A percentile compares a stretch with the other conserved stretches of the same genome.
These are phyloP conservation scores for Botryosphaeria dothidea DNA, from an alignment of 2,329 filamentous ascomycete species.

Conservation along the genomic window DNA sequence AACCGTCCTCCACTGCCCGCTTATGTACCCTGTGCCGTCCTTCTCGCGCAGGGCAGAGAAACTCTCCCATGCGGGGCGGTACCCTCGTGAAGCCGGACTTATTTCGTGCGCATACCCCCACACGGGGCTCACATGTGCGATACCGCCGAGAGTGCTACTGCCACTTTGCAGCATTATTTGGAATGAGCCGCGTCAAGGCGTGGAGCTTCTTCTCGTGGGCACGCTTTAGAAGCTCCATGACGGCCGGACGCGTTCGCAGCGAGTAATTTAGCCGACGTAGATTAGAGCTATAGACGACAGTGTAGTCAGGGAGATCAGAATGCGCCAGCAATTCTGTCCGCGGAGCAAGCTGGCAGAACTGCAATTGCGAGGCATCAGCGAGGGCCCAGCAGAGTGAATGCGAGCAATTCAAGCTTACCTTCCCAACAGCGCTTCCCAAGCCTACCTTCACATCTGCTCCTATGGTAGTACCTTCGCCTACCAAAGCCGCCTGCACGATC, in stretches of 20 bases:
- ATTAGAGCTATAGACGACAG: slow-evolving; percentile 44
- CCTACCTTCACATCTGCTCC: slow-evolving; percentile 36
- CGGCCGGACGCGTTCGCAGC: slow-evolving; percentile 32
- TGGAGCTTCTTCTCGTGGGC: slow-evolving; percentile 38
- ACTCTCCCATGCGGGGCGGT: neutral
- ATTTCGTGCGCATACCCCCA: no score
- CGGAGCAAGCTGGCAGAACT: slow-evolving; percentile 49
- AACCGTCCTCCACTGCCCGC: neutral
- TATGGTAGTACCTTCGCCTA: slow-evolving; percentile 38
- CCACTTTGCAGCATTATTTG: slow-evolving; percentile 41
- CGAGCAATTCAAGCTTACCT: slow-evolving; percentile 30
- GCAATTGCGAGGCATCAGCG: neutral
- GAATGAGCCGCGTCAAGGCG: slow-evolving; percentile 35
- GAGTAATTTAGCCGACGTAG: slow-evolving; percentile 43
- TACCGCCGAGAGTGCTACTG: neutral
- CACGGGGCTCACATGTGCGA: no score
- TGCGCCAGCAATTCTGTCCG: slow-evolving; percentile 36
- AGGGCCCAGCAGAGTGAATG: neutral
- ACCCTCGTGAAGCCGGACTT: no score
- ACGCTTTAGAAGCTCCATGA: slow-evolving; percentile 30
- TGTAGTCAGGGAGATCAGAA: slow-evolving; percentile 46
- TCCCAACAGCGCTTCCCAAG: slow-evolving; percentile 40
- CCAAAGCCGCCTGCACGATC: slow-evolving; percentile 38
- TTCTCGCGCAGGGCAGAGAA: no score
- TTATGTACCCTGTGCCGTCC: neutral